Evolutionary conservation across 805 yeast species (phyloP).

Genomic region (Schizosaccharomyces pombe): DNA sequence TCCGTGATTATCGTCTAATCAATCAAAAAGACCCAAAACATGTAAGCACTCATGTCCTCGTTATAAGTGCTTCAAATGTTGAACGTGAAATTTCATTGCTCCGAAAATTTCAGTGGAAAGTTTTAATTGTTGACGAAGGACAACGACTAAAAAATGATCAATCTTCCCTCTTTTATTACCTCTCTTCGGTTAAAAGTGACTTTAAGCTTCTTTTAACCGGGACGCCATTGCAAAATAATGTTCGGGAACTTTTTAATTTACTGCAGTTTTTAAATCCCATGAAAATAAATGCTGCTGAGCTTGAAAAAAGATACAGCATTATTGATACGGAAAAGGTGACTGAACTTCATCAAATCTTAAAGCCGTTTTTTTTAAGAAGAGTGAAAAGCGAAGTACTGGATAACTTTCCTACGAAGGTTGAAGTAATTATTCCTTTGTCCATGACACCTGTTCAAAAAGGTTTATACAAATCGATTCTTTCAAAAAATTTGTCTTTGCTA

Average conservation of each 20-base stretch:
- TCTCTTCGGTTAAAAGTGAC: constrained; percentile 42
- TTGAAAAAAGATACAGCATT: constrained; percentile 59
- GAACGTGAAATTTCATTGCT: constrained; percentile 40
- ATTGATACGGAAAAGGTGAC: constrained; percentile 46
- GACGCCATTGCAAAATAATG: constrained; percentile 80
- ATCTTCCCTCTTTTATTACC: constrained; percentile 2
- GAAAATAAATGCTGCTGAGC: constrained; percentile 59
- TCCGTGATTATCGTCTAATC: background rate
- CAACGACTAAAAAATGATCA: constrained; percentile 54
- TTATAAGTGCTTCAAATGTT: constrained; percentile 12
- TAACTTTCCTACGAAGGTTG: constrained; percentile 63
- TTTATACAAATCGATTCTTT: constrained; percentile 33
- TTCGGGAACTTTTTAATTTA: constrained; percentile 71
- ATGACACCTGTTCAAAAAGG: constrained; percentile 37
- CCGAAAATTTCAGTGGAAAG: constrained; percentile 40
- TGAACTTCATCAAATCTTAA: constrained; percentile 49
- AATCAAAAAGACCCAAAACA: background rate
- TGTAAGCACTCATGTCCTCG: background rate
- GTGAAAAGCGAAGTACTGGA: constrained; percentile 56
- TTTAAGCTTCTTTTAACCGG: constrained; percentile 61
- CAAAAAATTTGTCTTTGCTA: constrained; percentile 42
- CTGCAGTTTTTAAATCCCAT: constrained; percentile 63
- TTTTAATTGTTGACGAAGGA: constrained; percentile 79
- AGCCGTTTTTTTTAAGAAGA: constrained; percentile 62
- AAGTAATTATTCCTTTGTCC: constrained; percentile 53